A percentile compares a stretch with the other conserved stretches of the same genome.
These are phyloP conservation scores for Xylogone sp. DNA, from an alignment of 2,329 filamentous ascomycete genomes.

Conservation along the genomic window DNA sequence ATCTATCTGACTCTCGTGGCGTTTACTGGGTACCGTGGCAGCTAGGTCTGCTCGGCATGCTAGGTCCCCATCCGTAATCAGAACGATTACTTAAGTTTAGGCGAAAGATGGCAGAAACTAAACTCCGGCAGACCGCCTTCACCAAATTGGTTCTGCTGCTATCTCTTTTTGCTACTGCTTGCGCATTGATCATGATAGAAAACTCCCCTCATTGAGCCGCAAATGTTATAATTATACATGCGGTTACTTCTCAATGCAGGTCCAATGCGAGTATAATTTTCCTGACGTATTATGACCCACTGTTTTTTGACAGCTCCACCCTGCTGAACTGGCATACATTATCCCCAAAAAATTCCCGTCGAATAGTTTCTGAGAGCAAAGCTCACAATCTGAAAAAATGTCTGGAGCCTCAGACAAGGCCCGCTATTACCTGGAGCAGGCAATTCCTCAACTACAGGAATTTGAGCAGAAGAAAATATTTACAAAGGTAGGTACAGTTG, in stretches of 20 bases:
- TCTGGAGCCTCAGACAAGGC: conserved; percentile 87
- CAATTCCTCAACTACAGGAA: conserved; percentile 86
- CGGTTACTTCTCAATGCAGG: too few species aligned
- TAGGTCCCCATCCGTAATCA: too few species aligned
- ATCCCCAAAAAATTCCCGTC: conserved; percentile 2
- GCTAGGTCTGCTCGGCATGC: neutral
- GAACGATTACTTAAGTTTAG: too few species aligned
- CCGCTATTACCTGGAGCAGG: conserved; percentile 89
- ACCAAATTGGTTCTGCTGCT: neutral
- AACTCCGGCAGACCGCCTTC: neutral
- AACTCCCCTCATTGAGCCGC: neutral
- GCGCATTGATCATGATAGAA: neutral
- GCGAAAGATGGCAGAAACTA: neutral
- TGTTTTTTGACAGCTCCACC: too few species aligned
- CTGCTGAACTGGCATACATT: neutral
- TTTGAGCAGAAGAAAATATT: conserved; percentile 93
- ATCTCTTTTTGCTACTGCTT: neutral
- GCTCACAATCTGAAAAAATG: conserved; percentile 47
- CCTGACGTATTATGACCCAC: too few species aligned
- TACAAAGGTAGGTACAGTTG: conserved; percentile 54
- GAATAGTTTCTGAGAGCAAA: neutral
- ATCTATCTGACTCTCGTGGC: neutral
- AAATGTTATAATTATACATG: neutral
- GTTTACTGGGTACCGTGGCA: neutral
- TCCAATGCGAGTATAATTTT: too few species aligned